Conservation (phyloP, 2,329 filamentous ascomycete genomes). For the Tricladium varicosporioides region DNA sequence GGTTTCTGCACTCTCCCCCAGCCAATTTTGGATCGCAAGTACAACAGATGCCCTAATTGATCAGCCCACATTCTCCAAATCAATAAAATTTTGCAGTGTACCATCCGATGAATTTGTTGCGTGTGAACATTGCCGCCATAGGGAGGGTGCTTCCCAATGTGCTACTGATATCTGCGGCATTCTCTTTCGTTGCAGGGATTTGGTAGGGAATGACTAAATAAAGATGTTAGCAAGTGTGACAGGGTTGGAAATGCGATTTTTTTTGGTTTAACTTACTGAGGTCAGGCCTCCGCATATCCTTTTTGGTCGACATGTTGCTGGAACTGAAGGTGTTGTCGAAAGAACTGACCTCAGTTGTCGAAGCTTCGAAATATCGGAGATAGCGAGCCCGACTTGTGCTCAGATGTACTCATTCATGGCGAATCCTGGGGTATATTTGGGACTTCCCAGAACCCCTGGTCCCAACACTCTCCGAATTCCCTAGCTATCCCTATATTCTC, state of each 20-base stretch:
- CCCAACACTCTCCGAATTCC: no score
- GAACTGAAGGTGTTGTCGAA: not conserved
- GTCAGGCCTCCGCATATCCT: constrained; percentile 74
- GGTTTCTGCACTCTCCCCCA: constrained; percentile 69
- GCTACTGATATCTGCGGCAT: constrained; percentile 67
- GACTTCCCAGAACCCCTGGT: no score
- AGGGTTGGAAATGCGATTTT: constrained; percentile 12
- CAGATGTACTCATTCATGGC: no score
- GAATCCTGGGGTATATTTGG: no score
- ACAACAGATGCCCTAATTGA: constrained; percentile 66
- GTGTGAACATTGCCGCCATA: constrained; percentile 93
- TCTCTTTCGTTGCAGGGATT: constrained; percentile 66
- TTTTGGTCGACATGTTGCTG: constrained; percentile 62
- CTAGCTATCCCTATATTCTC: no score
- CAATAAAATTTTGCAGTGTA: constrained; percentile 34
- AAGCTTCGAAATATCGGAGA: no score
- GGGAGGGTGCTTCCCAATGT: constrained; percentile 76
- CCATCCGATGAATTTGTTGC: constrained; percentile 78
- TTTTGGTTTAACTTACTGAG: constrained; percentile 58
- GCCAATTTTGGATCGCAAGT: constrained; percentile 73
- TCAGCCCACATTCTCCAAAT: constrained; percentile 10
- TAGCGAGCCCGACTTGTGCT: no score
- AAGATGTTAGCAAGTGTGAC: constrained; percentile 1
- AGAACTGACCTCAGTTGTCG: no score
- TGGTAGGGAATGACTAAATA: constrained; percentile 80